Evolutionary conservation across 306 rosid genomes (phyloP).

Genomic region (Cajanus cajan): DNA sequence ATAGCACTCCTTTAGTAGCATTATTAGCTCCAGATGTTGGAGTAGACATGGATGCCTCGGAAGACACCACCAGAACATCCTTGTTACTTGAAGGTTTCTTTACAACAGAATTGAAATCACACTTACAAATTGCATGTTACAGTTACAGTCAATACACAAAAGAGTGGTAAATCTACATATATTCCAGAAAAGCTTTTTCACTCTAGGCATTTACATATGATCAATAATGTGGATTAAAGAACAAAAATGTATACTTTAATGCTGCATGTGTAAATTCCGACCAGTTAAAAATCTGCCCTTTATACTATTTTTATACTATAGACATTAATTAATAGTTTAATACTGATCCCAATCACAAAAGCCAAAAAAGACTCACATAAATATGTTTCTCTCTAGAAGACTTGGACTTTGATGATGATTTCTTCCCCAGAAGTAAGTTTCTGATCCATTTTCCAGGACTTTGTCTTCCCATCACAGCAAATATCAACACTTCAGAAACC

Average conservation of each 20-base stretch:
- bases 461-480: constrained; percentile 55
- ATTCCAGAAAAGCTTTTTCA: neutral
- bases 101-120: constrained; percentile 20
- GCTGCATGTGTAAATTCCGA: neutral
- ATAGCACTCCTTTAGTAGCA: constrained; percentile 26
- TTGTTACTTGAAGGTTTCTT: constrained; percentile 46
- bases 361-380: constrained; percentile 3
- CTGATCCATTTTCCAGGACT: constrained; percentile 86
- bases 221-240: neutral
- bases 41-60: constrained; percentile 36
- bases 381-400: constrained; percentile 31
- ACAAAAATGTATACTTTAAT: neutral
- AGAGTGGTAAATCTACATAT: neutral
- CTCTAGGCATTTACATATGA: neutral
- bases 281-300: neutral
- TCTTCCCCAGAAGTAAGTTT: constrained; percentile 65
- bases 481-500: constrained; percentile 12
- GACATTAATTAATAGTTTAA: neutral
- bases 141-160: neutral
- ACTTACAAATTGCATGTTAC: constrained; percentile 18
- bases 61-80: constrained; percentile 37
- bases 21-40: constrained; percentile 23
- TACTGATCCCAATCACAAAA: constrained; percentile 1
- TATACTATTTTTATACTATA: neutral
- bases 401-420: constrained; percentile 56